These are phyloP conservation scores for Dioscorea cayenensis DNA, from an alignment of 116 monocot genomes.

Conservation along the genomic window DNA sequence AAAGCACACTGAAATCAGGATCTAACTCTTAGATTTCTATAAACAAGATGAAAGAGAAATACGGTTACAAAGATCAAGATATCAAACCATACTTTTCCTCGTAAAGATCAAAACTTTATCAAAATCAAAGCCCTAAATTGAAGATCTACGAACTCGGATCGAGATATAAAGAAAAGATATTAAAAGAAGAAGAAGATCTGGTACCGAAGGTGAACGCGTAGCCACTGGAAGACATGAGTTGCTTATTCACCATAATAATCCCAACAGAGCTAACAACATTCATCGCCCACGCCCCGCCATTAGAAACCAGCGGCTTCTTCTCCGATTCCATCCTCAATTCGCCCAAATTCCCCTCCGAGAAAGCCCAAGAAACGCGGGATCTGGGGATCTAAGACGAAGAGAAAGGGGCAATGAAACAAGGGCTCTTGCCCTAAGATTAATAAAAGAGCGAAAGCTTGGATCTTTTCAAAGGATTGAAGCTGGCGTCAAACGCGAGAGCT, in stretches of 20 bases:
- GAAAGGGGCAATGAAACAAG: no score
- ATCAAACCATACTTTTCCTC: background rate
- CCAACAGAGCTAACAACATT: slow-evolving; percentile 98
- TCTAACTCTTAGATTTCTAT: no score
- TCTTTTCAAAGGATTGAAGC: background rate
- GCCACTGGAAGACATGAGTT: slow-evolving; percentile 88
- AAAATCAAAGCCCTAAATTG: no score
- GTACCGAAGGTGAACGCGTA: slow-evolving; percentile 91
- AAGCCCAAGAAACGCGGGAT: background rate
- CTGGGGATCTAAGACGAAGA: background rate
- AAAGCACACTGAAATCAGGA: no score
- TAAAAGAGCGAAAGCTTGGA: background rate
- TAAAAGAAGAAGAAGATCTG: background rate
- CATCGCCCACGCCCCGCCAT: slow-evolving; percentile 89
- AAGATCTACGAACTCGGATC: no score
- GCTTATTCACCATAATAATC: slow-evolving; percentile 96
- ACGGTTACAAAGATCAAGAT: background rate
- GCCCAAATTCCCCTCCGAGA: background rate
- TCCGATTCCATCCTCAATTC: slow-evolving; percentile 50
- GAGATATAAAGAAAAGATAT: background rate
- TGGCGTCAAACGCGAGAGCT: background rate
- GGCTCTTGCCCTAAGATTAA: background rate
- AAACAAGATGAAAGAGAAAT: no score
- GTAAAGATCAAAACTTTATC: background rate
- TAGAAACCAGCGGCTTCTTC: slow-evolving; percentile 83